These are phyloP conservation scores for Calocybe indica DNA, from an alignment of 768 basidiomycete genomes.

Conservation along the genomic window DNA sequence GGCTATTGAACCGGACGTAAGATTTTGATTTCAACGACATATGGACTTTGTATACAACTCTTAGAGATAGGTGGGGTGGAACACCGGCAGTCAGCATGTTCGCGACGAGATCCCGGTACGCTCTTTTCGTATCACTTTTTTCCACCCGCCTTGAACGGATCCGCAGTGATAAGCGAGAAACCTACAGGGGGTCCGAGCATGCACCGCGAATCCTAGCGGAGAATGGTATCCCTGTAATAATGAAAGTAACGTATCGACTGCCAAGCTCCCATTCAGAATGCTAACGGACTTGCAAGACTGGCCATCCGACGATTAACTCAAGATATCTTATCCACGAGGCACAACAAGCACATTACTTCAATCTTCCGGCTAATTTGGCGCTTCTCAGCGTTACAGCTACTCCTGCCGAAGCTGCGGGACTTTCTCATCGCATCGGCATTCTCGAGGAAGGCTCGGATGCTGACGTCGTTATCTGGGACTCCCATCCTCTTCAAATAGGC, in stretches of 20 bases:
- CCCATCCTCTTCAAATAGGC: constrained; percentile 68
- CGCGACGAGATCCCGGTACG: neutral
- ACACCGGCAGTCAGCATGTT: constrained; percentile 2
- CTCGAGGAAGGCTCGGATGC: constrained; percentile 53
- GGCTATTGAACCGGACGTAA: constrained; percentile 69
- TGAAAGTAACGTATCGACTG: constrained; percentile 51
- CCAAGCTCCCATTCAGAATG: neutral
- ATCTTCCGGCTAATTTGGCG: constrained; percentile 51
- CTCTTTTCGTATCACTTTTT: constrained; percentile 76
- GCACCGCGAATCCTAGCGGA: constrained; percentile 74
- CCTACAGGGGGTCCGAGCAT: constrained; percentile 72
- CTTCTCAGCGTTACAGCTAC: constrained; percentile 62
- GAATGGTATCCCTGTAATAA: constrained; percentile 61
- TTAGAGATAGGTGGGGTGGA: constrained; percentile 31
- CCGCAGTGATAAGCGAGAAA: constrained; percentile 40
- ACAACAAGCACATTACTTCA: constrained; percentile 63
- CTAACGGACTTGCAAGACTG: constrained; percentile 33
- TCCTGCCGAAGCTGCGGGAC: constrained; percentile 61
- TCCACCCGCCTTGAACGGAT: constrained; percentile 64
- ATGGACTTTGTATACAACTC: neutral
- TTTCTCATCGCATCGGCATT: constrained; percentile 69
- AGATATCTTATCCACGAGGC: constrained; percentile 71
- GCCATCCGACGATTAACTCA: constrained; percentile 54
- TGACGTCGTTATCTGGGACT: constrained; percentile 74
- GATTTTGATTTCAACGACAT: constrained; percentile 14